phyloP scores from a whole-genome alignment of 129 eudicot genomes.

The Saussurea involucrata region DNA sequence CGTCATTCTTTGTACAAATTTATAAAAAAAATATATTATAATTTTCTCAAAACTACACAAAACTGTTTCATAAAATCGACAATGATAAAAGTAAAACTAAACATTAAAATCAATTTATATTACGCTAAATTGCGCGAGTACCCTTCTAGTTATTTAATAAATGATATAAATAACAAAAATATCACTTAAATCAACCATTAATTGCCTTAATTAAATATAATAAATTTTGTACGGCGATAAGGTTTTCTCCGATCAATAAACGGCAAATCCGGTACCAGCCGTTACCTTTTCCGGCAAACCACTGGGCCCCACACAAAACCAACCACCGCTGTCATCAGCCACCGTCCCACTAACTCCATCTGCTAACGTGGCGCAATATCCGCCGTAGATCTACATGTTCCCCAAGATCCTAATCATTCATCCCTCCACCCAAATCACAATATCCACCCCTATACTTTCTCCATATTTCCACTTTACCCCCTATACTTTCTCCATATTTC shows the following conservation, averaged over 20 bases:
- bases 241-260: not conserved
- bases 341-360: slow-evolving; percentile 25
- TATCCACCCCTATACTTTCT: slow-evolving; percentile 12
- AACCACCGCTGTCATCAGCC: slow-evolving; percentile 30
- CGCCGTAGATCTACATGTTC: slow-evolving; percentile 23
- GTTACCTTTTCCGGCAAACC: slow-evolving; percentile 24
- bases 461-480: not conserved
- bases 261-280: slow-evolving; percentile 30
- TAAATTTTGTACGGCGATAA: not conserved
- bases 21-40: no score
- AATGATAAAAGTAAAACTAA: no score
- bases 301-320: slow-evolving; percentile 30
- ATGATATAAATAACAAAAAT: not conserved
- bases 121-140: no score
- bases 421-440: not conserved
- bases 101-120: no score
- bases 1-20: no score
- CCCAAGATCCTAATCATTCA: slow-evolving; percentile 16
- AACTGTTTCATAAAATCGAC: no score
- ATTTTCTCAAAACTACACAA: no score
- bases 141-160: not conserved
- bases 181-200: not conserved
- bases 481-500: slow-evolving; percentile 13
- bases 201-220: not conserved
- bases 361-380: slow-evolving; percentile 34